Evolutionary conservation across 2,329 filamentous ascomycete genomes (phyloP), one percentile per base, ranked within the genome.

Genomic region (Sarocladiaceae sp.): DNA sequence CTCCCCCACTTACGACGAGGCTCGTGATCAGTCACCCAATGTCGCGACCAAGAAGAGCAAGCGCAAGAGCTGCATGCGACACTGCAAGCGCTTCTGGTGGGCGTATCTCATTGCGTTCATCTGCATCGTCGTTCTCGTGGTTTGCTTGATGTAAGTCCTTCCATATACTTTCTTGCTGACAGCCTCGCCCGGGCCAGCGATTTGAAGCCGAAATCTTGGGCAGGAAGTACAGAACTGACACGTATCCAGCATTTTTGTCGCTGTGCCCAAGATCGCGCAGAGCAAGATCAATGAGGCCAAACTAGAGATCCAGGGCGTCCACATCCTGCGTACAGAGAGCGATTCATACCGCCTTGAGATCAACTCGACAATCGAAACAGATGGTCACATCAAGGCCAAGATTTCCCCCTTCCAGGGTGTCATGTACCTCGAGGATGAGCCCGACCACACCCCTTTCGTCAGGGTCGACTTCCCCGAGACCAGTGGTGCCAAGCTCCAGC

Each of bases 81-180:
- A 79, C 56, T 73, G 71, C 58, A 69, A 62, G 55, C 69, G 65
- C 52, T 81, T 74, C 53, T 83, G 80, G 80, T 83, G 80, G 79
- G 54, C 70, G 50, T 70, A 80, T 53, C 58, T 82, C 47, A 63
- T 83, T 47, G 57, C 68, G 13, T 58, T 78, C 43, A 55, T 73
- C 46, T 51, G 69, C 48, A 60, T 79, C 34, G 58, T 73, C 33
- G 66, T 79, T 26, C 60, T 84, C 12, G 64, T 80, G 29, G 70
- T 84, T 15, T 67, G 76, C 31, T 64, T 80, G 31, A 60, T 83
- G 80, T 83, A 67, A 73, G 78, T 72, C 21, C n/a, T n/a, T n/a
- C n/a, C n/a, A n/a, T n/a, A n/a, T n/a, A n/a, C n/a, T n/a, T n/a
- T n/a, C n/a, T n/a, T n/a, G n/a, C n/a, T n/a, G n/a, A n/a, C n/a